phyloP scores from a whole-genome alignment of 139 green algal genomes.

The Chlamydomonas asymmetrica region DNA sequence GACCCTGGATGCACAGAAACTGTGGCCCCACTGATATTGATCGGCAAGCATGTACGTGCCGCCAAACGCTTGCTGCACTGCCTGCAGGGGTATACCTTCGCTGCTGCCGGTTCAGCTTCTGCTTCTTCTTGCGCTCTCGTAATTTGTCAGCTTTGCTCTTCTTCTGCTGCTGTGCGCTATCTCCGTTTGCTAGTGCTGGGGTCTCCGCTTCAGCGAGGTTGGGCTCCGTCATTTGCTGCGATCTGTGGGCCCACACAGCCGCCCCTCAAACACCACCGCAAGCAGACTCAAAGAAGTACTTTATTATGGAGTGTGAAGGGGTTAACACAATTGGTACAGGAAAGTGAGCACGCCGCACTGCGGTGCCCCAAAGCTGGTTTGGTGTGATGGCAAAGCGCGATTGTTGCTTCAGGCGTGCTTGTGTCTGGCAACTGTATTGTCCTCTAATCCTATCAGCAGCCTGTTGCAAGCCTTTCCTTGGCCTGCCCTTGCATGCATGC shows the following conservation, averaged over 20 bases:
- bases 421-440: too few species aligned
- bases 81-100: constrained; percentile 19
- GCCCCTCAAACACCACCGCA: neutral
- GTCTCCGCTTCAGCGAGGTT: neutral
- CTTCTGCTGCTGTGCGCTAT: constrained; percentile 16
- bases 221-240: neutral
- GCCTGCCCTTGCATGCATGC: too few species aligned
- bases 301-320: too few species aligned
- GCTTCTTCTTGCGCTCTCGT: constrained; percentile 45
- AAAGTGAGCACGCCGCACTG: too few species aligned
- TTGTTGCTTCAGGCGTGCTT: too few species aligned
- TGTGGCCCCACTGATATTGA: neutral
- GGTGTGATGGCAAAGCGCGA: too few species aligned
- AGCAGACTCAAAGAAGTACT: neutral
- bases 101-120: constrained; percentile 54
- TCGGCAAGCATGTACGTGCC: neutral
- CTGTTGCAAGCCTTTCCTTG: too few species aligned
- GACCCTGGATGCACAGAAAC: neutral
- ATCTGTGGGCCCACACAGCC: neutral
- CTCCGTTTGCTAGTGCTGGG: neutral
- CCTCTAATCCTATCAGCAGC: too few species aligned
- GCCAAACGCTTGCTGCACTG: neutral
- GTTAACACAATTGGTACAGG: too few species aligned
- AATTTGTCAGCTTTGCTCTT: constrained; percentile 52
- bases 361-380: too few species aligned